These are phyloP conservation scores for Pleurotus eryngii DNA, from an alignment of 768 basidiomycete genomes.

Conservation along the genomic window DNA sequence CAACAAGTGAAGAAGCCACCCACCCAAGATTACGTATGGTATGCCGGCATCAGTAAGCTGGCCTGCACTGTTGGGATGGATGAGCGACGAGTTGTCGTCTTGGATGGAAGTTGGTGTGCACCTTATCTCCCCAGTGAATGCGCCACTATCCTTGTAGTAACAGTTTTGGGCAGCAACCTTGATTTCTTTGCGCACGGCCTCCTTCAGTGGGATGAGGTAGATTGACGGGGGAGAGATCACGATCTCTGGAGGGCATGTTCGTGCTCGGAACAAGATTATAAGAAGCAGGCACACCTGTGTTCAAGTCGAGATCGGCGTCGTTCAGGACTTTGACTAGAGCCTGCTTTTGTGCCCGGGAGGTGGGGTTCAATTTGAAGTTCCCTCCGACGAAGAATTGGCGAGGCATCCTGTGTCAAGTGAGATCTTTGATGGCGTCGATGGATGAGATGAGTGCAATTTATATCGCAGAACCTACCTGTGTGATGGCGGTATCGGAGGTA, in stretches of 20 bases:
- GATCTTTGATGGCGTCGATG: too few species aligned
- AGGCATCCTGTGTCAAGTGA: constrained; percentile 41
- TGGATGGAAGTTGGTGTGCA: constrained; percentile 23
- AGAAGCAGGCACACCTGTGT: constrained; percentile 54
- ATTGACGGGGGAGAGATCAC: constrained; percentile 87
- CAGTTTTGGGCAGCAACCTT: constrained; percentile 90
- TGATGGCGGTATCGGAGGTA: not conserved
- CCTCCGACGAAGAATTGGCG: constrained; percentile 94
- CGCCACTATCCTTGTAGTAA: constrained; percentile 80
- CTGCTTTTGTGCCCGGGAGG: constrained; percentile 58
- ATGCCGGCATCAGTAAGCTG: constrained; percentile 87
- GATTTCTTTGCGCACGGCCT: constrained; percentile 60
- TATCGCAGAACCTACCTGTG: not conserved
- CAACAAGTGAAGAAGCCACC: constrained; percentile 11
- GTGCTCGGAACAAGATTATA: not conserved
- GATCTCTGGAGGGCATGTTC: not conserved
- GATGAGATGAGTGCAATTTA: not conserved
- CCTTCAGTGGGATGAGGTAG: constrained; percentile 76
- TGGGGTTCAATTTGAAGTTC: constrained; percentile 98
- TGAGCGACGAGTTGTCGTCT: not conserved
- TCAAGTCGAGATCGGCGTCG: constrained; percentile 70
- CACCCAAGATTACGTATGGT: constrained; percentile 90
- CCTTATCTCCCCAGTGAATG: constrained; percentile 98
- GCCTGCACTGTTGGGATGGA: constrained; percentile 48
- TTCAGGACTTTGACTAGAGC: constrained; percentile 71